Evolutionary conservation across 305 asterid species (phyloP).

Genomic region (Lippia alba): DNA sequence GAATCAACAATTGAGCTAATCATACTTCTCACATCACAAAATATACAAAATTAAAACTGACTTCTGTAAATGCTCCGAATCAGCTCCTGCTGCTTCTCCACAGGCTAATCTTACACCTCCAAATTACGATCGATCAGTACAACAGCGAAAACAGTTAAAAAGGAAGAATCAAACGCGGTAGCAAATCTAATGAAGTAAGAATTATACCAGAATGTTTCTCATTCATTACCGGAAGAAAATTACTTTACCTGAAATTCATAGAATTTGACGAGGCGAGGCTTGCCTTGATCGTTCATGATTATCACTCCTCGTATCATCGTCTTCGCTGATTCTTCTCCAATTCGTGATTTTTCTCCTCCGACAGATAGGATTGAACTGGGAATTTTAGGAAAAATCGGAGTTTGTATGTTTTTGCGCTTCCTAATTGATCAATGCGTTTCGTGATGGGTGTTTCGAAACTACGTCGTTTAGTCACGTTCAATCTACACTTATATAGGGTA

Average conservation of each 20-base stretch:
- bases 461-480: too few species aligned
- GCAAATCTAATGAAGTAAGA: conserved; percentile 7
- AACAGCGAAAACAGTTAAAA: neutral
- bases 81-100: conserved; percentile 93
- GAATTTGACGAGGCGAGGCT: conserved; percentile 91
- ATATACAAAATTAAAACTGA: conserved; percentile 32
- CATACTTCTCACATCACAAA: conserved; percentile 1
- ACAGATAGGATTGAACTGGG: neutral
- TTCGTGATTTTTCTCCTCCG: neutral
- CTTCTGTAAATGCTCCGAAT: conserved; percentile 84
- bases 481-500: too few species aligned
- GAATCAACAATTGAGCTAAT: conserved; percentile 7
- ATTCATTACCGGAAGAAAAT: neutral
- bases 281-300: conserved; percentile 88
- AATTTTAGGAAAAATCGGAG: conserved; percentile 1
- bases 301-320: conserved; percentile 87
- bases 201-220: neutral
- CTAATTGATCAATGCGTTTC: too few species aligned
- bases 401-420: too few species aligned
- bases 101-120: conserved; percentile 53
- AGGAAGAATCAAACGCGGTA: neutral
- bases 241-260: conserved; percentile 69
- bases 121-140: conserved; percentile 36
- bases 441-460: too few species aligned
- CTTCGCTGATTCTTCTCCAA: conserved; percentile 30